Evolutionary conservation across 2,329 filamentous ascomycete species (phyloP).

Genomic region (Exophiala oligosperma): DNA sequence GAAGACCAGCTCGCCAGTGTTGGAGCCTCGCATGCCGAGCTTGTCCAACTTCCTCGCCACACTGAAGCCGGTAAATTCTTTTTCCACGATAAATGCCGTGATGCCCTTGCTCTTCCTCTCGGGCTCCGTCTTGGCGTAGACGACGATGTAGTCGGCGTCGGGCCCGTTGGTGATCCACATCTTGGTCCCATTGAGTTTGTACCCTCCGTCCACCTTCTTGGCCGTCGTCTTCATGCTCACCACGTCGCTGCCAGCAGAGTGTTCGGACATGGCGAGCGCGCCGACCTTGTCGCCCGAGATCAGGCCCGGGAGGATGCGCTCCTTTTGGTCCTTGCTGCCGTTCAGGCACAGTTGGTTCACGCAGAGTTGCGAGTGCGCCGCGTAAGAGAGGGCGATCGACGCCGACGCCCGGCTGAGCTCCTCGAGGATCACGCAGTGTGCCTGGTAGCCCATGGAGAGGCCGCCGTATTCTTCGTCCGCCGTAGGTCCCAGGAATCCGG

Average conservation of each 20-base stretch:
- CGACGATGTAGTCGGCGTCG: constrained; percentile 86
- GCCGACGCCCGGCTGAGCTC: constrained; percentile 82
- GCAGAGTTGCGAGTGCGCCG: constrained; percentile 92
- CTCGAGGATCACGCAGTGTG: constrained; percentile 93
- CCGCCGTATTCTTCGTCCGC: constrained; percentile 91
- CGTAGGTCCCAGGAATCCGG: constrained; percentile 87
- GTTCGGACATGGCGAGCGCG: constrained; percentile 92
- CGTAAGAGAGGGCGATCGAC: constrained; percentile 86
- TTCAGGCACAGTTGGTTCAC: constrained; percentile 96
- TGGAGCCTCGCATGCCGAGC: constrained; percentile 95
- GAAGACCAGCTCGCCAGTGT: constrained; percentile 91
- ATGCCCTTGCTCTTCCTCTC: constrained; percentile 83
- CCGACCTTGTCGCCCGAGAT: constrained; percentile 80
- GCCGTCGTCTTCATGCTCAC: constrained; percentile 92
- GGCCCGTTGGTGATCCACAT: constrained; percentile 99
- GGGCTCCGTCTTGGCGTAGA: constrained; percentile 95
- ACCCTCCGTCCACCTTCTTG: constrained; percentile 78
- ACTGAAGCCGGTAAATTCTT: constrained; percentile 69
- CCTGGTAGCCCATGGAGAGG: constrained; percentile 90
- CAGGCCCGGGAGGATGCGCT: constrained; percentile 74
- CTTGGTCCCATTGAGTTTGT: constrained; percentile 83
- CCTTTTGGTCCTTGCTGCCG: constrained; percentile 75
- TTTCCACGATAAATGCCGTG: constrained; percentile 87
- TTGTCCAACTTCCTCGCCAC: constrained; percentile 93
- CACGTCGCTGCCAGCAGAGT: constrained; percentile 86